Conservation (phyloP, 495 filamentous ascomycete species). For the Eremomyces bilateralis region DNA sequence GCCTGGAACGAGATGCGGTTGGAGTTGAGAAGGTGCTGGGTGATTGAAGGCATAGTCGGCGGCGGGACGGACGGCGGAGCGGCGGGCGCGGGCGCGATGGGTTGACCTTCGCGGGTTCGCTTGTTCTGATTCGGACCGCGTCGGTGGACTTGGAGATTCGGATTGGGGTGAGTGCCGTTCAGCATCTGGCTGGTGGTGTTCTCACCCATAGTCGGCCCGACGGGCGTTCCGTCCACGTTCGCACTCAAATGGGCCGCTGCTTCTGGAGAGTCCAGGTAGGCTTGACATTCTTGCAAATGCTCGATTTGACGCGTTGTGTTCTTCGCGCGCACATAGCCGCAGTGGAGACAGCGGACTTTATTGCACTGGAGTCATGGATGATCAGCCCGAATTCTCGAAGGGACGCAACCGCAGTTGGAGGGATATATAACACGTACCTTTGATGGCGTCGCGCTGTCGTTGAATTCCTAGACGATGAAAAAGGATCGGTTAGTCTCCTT, state of each 20-base stretch:
- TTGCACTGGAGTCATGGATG: slow-evolving; percentile 18
- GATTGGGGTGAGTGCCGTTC: slow-evolving; percentile 18
- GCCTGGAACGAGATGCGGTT: slow-evolving; percentile 21
- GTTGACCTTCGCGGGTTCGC: slow-evolving; percentile 12
- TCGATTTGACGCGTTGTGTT: slow-evolving; percentile 23
- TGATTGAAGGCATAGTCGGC: slow-evolving; percentile 21
- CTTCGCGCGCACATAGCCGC: slow-evolving; percentile 21
- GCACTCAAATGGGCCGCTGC: slow-evolving; percentile 13
- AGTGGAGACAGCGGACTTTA: slow-evolving; percentile 21
- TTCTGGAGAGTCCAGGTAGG: slow-evolving; percentile 18
- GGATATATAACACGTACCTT: not conserved
- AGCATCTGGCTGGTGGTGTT: slow-evolving; percentile 10
- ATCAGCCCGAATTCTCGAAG: slow-evolving; percentile 1
- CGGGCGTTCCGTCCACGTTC: not conserved
- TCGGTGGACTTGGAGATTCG: slow-evolving; percentile 18
- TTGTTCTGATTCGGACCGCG: slow-evolving; percentile 16
- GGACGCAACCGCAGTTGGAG: not conserved
- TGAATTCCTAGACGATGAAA: too few relatives aligned
- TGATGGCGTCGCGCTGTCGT: not conserved
- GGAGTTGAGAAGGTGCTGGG: slow-evolving; percentile 27
- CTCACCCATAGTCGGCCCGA: slow-evolving; percentile 3
- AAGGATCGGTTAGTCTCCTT: too few relatives aligned
- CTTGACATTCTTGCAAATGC: slow-evolving; percentile 18
- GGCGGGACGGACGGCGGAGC: slow-evolving; percentile 1
- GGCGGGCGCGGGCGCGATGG: slow-evolving; percentile 3